These are phyloP conservation scores for Paecilomyces formosus DNA, from an alignment of 2,329 filamentous ascomycete genomes.

Conservation along the genomic window DNA sequence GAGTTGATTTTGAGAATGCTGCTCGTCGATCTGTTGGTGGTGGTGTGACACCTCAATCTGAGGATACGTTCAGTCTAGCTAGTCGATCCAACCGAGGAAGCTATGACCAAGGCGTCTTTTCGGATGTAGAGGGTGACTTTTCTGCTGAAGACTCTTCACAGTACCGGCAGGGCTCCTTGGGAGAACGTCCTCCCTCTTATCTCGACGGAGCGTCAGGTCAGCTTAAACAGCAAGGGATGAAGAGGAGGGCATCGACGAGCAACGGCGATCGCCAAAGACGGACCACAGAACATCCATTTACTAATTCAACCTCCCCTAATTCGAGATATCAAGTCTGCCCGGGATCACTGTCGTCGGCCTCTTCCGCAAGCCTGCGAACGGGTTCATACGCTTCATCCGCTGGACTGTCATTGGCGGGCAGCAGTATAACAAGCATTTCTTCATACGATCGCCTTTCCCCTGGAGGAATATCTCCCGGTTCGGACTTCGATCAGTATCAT, in stretches of 20 bases:
- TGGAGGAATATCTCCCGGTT: slow-evolving; percentile 50
- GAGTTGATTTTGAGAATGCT: slow-evolving; percentile 33
- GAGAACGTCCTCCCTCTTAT: slow-evolving; percentile 31
- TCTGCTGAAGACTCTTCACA: slow-evolving; percentile 30
- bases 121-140: slow-evolving; percentile 38
- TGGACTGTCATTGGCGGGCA: slow-evolving; percentile 51
- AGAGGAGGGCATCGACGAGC: slow-evolving; percentile 52
- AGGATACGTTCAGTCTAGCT: slow-evolving; percentile 44
- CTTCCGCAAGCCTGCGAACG: slow-evolving; percentile 54
- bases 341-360: slow-evolving; percentile 58
- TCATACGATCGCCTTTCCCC: slow-evolving; percentile 57
- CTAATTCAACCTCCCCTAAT: slow-evolving; percentile 47
- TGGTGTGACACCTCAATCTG: slow-evolving; percentile 39
- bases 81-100: slow-evolving; percentile 52
- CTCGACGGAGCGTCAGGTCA: slow-evolving; percentile 18
- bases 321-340: slow-evolving; percentile 50
- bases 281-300: slow-evolving; percentile 46
- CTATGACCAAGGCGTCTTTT: slow-evolving; percentile 54
- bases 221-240: slow-evolving; percentile 47
- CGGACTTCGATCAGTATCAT: slow-evolving; percentile 47
- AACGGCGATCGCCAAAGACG: slow-evolving; percentile 48
- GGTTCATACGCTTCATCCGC: slow-evolving; percentile 57
- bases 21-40: slow-evolving; percentile 42
- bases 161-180: slow-evolving; percentile 28
- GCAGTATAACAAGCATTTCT: slow-evolving; percentile 58